Evolutionary conservation across 2,329 filamentous ascomycete species (phyloP), one percentile per base, ranked within the genome.

Genomic region (Sphaerostilbella broomeana): DNA sequence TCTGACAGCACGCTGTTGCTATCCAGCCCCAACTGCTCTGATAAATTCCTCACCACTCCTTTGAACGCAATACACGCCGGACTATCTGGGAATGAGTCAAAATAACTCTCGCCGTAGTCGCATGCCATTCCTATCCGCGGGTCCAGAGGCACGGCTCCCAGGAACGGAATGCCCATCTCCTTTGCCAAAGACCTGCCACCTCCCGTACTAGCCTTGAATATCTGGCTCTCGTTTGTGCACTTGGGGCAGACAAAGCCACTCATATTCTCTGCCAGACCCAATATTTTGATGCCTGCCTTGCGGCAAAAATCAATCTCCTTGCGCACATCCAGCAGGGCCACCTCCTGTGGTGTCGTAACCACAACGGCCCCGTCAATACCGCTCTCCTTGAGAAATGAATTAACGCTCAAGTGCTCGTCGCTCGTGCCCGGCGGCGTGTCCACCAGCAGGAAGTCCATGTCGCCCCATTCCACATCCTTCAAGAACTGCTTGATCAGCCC

Each of bases 291-390:
- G 4, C 86, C 87, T 1, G 92, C 92, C 65, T 98, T 98, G 43
- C 81, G 74, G 64, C 94, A 98, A 57, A 98, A 98, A 57, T 98
- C 90, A 43, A 98, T 90, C 63, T 98, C 92, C 65, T 95, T 97
- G 50, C 92, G 73, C 10, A 98, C 92, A 58, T 98, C 92, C 30
- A 98, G 71, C 38, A 98, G 69, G 2, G 84, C 78, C 13, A 97
- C 87, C 63, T 98, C 94, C 60, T 98, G 92, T 2, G 92, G 92
- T 5, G 92, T 98, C 0, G 89, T 94, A 20, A 98, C 83, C 40
- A 98, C 71, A 6, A 98, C 83, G 0, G 94, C 92, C 13, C 92
- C 92, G 57, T 95, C 88, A 13, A 98, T 88, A 2, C 89, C 88
- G 44, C 84, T 87, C 56, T 94, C 87, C 52, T 88, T 90, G 33